phyloP scores from a whole-genome alignment of 768 basidiomycete genomes.

The Scleroderma citrinum region DNA sequence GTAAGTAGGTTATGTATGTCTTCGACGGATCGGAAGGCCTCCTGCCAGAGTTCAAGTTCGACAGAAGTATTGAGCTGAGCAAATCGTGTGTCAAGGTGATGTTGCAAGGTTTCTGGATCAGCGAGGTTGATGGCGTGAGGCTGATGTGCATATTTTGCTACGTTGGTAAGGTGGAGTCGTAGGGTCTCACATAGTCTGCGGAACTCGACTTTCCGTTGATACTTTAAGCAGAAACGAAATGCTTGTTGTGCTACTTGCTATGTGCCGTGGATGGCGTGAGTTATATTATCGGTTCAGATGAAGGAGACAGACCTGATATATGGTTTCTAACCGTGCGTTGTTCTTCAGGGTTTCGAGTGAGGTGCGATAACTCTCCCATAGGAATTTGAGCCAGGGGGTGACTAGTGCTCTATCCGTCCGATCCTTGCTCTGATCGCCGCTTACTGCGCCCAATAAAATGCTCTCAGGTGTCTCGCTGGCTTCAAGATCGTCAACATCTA shows the following conservation, averaged over 20 bases:
- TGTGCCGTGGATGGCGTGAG: not conserved
- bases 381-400: constrained; percentile 95
- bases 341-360: constrained; percentile 95
- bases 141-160: constrained; percentile 93
- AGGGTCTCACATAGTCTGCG: constrained; percentile 94
- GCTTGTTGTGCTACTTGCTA: constrained; percentile 96
- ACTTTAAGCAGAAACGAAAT: constrained; percentile 92
- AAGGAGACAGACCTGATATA: constrained; percentile 74
- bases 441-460: constrained; percentile 85
- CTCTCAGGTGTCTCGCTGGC: constrained; percentile 93
- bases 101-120: constrained; percentile 90
- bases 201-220: constrained; percentile 95
- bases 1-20: constrained; percentile 95
- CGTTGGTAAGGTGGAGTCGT: constrained; percentile 88
- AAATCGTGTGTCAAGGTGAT: constrained; percentile 95
- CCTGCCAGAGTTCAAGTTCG: constrained; percentile 98
- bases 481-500: constrained; percentile 92
- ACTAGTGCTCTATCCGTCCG: constrained; percentile 92
- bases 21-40: constrained; percentile 96
- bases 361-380: constrained; percentile 98
- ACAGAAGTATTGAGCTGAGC: constrained; percentile 95
- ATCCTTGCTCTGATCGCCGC: constrained; percentile 87
- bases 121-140: constrained; percentile 92
- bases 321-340: constrained; percentile 84
- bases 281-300: not conserved